These are phyloP conservation scores for Achaetomium macrosporum DNA, from an alignment of 2,329 filamentous ascomycete genomes.

Conservation along the genomic window DNA sequence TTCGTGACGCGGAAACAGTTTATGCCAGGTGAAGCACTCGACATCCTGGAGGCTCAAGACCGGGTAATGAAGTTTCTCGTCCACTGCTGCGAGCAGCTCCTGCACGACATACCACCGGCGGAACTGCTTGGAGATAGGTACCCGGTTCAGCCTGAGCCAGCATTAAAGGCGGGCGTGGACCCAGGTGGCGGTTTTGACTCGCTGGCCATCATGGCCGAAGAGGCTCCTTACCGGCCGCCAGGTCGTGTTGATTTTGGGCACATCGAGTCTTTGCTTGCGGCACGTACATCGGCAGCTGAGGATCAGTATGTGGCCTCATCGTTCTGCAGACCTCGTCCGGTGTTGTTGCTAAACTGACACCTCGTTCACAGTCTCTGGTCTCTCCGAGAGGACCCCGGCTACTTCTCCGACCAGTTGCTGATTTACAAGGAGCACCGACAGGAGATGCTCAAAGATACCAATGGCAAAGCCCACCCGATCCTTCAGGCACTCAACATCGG, in stretches of 20 bases:
- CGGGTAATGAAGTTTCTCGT: slow-evolving; percentile 44
- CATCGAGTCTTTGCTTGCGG: slow-evolving; percentile 39
- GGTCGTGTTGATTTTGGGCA: slow-evolving; percentile 39
- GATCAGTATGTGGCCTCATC: slow-evolving; percentile 37
- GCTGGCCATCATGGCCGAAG: slow-evolving; percentile 37
- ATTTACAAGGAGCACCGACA: slow-evolving; percentile 43
- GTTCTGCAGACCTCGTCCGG: neutral
- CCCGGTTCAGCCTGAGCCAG: slow-evolving; percentile 35
- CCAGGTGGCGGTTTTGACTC: slow-evolving; percentile 30
- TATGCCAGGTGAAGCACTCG: slow-evolving; percentile 41
- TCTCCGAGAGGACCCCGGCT: slow-evolving; percentile 53
- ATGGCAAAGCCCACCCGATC: slow-evolving; percentile 29
- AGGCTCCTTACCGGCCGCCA: slow-evolving; percentile 49
- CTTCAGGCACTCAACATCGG: slow-evolving; percentile 12
- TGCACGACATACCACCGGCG: slow-evolving; percentile 43
- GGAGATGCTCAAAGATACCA: slow-evolving; percentile 38
- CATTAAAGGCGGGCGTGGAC: slow-evolving; percentile 27
- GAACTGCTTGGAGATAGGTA: slow-evolving; percentile 27
- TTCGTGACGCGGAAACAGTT: slow-evolving; percentile 33
- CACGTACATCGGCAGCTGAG: slow-evolving; percentile 37
- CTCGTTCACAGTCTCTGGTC: slow-evolving; percentile 33
- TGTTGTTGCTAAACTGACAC: neutral
- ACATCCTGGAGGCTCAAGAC: slow-evolving; percentile 47
- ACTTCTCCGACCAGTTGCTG: slow-evolving; percentile 42
- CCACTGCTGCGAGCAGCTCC: slow-evolving; percentile 39